These are phyloP conservation scores for Flammula alnicola DNA, from an alignment of 1,284 basidiomycete genomes.

Conservation along the genomic window DNA sequence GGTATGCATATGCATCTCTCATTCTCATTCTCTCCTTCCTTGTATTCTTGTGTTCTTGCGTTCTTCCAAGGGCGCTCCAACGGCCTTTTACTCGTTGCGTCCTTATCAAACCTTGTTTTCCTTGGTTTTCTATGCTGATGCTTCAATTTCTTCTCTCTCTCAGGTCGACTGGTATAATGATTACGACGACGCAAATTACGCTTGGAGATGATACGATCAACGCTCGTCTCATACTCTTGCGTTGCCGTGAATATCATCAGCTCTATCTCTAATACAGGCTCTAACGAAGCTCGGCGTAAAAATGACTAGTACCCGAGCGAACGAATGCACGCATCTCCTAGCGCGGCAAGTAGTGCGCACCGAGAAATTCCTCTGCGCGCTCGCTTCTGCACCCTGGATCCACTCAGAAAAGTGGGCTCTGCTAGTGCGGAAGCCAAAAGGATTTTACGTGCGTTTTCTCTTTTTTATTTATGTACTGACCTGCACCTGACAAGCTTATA, in stretches of 20 bases:
- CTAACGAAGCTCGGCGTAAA: constrained; percentile 67
- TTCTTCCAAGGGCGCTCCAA: too few relatives aligned
- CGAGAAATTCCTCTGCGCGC: constrained; percentile 81
- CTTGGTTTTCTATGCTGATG: too few relatives aligned
- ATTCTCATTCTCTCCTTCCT: neutral
- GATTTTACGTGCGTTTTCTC: constrained; percentile 61
- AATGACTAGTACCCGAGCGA: constrained; percentile 59
- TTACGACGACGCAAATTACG: constrained; percentile 66
- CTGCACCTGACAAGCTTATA: too few relatives aligned
- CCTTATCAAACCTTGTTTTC: too few relatives aligned
- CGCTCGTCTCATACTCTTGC: constrained; percentile 38
- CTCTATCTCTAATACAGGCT: constrained; percentile 40
- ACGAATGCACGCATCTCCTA: constrained; percentile 79
- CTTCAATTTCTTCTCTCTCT: too few relatives aligned
- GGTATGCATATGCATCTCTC: constrained; percentile 12
- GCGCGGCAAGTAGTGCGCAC: constrained; percentile 72
- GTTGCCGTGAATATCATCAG: constrained; percentile 1
- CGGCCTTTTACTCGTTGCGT: too few relatives aligned
- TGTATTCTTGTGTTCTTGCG: too few relatives aligned
- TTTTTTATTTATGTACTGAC: neutral
- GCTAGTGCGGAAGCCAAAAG: constrained; percentile 58
- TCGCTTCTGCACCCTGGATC: constrained; percentile 64
- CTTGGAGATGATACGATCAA: constrained; percentile 58
- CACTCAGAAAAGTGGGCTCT: constrained; percentile 71
- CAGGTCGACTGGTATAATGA: constrained; percentile 35